These are phyloP conservation scores for Penicillium sp. DNA, from an alignment of 2,329 filamentous ascomycete species.

Conservation along the genomic window DNA sequence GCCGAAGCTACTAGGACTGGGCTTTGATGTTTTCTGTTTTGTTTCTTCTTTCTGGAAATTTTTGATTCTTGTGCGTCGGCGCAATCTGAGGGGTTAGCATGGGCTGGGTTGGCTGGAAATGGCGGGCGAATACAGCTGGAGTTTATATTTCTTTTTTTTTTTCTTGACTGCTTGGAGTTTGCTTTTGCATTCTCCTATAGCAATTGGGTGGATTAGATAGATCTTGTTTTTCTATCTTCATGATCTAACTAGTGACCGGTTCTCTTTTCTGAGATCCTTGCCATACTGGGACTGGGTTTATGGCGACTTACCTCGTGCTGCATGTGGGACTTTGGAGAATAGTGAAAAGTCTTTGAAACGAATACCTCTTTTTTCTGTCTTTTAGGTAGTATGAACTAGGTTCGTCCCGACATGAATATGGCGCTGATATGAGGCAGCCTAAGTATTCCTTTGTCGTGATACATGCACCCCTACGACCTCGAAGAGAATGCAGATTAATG, in stretches of 20 bases:
- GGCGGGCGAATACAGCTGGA: slow-evolving; percentile 17
- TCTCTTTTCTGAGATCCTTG: background rate
- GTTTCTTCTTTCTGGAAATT: slow-evolving; percentile 11
- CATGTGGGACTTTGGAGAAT: background rate
- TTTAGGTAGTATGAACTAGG: background rate
- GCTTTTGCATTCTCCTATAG: background rate
- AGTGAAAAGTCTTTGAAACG: background rate
- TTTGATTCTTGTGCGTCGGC: slow-evolving; percentile 14
- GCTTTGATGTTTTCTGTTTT: background rate
- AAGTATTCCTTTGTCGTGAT: no score
- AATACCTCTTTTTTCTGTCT: background rate
- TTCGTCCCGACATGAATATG: background rate
- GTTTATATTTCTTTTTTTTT: slow-evolving; percentile 8
- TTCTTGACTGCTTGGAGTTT: background rate
- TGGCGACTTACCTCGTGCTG: background rate
- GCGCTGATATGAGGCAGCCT: background rate
- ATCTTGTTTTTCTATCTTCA: background rate
- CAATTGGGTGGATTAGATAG: background rate
- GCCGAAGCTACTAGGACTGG: slow-evolving; percentile 20
- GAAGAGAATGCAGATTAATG: background rate
- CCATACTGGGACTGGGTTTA: background rate
- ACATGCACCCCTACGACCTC: background rate
- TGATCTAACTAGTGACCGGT: background rate
- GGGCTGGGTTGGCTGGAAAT: slow-evolving; percentile 19
- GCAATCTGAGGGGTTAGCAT: slow-evolving; percentile 18